Evolutionary conservation across 257 asterid genomes (phyloP).

Genomic region (Rubia yunnanensis): DNA sequence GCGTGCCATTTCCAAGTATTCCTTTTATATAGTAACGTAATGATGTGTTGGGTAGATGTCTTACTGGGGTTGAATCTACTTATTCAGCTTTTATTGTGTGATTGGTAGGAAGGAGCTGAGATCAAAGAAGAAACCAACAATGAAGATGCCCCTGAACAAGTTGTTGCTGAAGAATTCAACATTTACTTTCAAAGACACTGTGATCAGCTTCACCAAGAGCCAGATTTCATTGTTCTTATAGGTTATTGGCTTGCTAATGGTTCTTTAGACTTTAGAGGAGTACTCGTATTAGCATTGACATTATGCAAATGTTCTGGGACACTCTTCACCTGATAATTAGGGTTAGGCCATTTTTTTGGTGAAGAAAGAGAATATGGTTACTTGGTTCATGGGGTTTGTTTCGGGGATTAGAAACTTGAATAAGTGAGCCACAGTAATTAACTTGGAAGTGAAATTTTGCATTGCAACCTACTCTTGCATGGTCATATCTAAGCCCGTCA

Average conservation of each 20-base stretch:
- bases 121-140: constrained; percentile 54
- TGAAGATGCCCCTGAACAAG: constrained; percentile 47
- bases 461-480: background rate
- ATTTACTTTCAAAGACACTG: no score
- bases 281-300: background rate
- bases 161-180: constrained; percentile 57
- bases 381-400: no score
- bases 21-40: no score
- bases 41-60: background rate
- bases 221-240: background rate
- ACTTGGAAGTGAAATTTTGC: background rate
- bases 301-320: background rate
- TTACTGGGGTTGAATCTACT: background rate
- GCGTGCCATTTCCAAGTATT: no score
- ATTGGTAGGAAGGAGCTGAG: constrained; percentile 72
- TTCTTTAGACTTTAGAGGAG: background rate
- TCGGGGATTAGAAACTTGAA: background rate
- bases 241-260: background rate
- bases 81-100: background rate
- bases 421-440: background rate
- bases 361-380: background rate
- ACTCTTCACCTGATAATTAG: background rate
- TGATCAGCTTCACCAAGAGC: background rate
- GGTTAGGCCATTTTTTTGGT: background rate
- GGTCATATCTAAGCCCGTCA: background rate